Evolutionary conservation across 2,329 filamentous ascomycete genomes (phyloP), one percentile per base, ranked within the genome.

Genomic region (Zasmidium cellare): DNA sequence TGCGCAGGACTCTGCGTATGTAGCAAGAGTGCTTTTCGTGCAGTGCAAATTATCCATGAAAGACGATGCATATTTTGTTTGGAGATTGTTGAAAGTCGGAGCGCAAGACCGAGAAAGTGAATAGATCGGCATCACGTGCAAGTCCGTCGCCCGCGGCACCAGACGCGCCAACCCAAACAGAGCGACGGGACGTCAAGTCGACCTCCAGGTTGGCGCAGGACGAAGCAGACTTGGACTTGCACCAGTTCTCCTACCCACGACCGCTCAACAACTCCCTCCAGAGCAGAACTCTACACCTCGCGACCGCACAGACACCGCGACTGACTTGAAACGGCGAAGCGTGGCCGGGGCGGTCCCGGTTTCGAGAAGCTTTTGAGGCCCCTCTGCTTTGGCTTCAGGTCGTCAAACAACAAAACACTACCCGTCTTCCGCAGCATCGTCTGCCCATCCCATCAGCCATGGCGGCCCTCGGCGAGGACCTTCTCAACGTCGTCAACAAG

Each of bases 401-500:
- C 35, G n/a, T 5, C 35, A 41, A 41, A 41, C 35, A 41, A 14
- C 35, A 41, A 41, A 41, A n/a, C 35, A 41, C 11, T 9, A 5
- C 5, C 25, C 25, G 6, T 28, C n/a, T n/a, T n/a, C n/a, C 25
- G 25, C 25, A 28, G 25, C 25, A 28, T 28, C 25, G 25, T 11
- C 25, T 28, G 25, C 25, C 25, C 25, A 28, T 28, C 11, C 25
- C 35, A 41, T 41, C 45, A 50, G 47, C 50, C 48, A 99, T 97
- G 94, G 90, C 94, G 74, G 87, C 93, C 72, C 87, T 99, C 71
- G 93, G 94, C 73, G 94, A 99, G 78, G 92, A 99, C 78, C 82
- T 99, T 77, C 86, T 99, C 75, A 87, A 86, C 69, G 96, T 92
- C 65, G 94, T 99, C 80, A 99, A 99, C 83, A 96, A 96, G 82